phyloP scores from a whole-genome alignment of 495 filamentous ascomycete genomes.

The Aspergillus ellipticus region DNA sequence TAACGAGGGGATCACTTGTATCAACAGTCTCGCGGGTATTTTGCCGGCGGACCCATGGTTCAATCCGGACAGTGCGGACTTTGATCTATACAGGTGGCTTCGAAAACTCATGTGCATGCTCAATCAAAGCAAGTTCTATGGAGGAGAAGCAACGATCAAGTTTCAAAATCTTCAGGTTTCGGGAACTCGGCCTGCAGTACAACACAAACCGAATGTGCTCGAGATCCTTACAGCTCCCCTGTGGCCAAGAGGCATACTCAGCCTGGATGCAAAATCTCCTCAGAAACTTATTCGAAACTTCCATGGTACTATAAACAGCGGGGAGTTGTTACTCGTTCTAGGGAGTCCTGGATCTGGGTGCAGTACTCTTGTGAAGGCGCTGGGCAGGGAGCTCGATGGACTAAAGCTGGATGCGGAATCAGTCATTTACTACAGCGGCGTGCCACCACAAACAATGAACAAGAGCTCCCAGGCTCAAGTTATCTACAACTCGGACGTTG shows the following conservation, averaged over 20 bases:
- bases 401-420: background rate
- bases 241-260: background rate
- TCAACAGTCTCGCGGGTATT: background rate
- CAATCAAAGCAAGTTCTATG: background rate
- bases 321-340: slow-evolving; percentile 8
- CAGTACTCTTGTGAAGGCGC: background rate
- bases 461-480: slow-evolving; percentile 1
- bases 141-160: background rate
- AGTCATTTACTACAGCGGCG: slow-evolving; percentile 4
- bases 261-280: background rate
- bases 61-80: background rate
- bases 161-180: slow-evolving; percentile 2
- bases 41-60: background rate
- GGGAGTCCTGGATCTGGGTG: slow-evolving; percentile 8
- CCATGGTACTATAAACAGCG: background rate
- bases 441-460: background rate
- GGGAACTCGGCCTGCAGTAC: slow-evolving; percentile 1
- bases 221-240: background rate
- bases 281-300: background rate
- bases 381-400: background rate
- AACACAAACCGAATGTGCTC: background rate
- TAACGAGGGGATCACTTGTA: background rate
- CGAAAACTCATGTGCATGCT: background rate
- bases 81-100: slow-evolving; percentile 4
- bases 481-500: slow-evolving; percentile 4